Percentiles rank a stretch among this genome's conserved stretches.
phyloP scores from a whole-genome alignment of 148 eudicot genomes.

The Fagopyrum tataricum region DNA sequence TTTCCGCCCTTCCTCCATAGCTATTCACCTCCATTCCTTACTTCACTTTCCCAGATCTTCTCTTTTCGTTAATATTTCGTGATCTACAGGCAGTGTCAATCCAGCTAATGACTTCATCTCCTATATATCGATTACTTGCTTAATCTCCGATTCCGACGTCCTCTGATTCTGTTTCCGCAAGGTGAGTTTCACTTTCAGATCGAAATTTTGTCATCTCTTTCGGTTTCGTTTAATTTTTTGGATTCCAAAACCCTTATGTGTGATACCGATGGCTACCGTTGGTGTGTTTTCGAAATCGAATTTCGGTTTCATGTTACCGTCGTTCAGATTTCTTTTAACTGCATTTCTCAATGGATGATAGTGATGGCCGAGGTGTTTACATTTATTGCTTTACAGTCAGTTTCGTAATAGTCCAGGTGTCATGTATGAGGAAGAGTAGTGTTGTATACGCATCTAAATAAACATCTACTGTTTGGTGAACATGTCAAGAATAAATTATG shows the following conservation, averaged over 20 bases:
- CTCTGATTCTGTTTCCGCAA: neutral
- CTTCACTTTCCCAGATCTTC: neutral
- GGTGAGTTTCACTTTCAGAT: neutral
- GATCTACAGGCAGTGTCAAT: neutral
- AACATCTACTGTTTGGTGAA: neutral
- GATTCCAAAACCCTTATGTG: neutral
- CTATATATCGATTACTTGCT: neutral
- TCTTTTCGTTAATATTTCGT: neutral
- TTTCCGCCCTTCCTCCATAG: neutral
- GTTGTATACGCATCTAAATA: neutral
- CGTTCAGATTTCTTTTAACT: neutral
- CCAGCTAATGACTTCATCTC: neutral
- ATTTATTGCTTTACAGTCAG: neutral
- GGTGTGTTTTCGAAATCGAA: neutral
- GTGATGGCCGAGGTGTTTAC: neutral
- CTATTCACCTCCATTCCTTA: constrained; percentile 2
- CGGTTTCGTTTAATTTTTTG: neutral
- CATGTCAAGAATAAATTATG: neutral
- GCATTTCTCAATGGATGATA: neutral
- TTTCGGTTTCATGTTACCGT: neutral
- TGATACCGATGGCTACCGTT: neutral
- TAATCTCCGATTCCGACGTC: neutral
- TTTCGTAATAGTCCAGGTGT: neutral
- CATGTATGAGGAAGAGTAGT: neutral
- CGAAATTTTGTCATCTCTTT: neutral